Conservation (phyloP, 2,329 filamentous ascomycete species). For the Pseudopyrenochaeta lycopersici region DNA sequence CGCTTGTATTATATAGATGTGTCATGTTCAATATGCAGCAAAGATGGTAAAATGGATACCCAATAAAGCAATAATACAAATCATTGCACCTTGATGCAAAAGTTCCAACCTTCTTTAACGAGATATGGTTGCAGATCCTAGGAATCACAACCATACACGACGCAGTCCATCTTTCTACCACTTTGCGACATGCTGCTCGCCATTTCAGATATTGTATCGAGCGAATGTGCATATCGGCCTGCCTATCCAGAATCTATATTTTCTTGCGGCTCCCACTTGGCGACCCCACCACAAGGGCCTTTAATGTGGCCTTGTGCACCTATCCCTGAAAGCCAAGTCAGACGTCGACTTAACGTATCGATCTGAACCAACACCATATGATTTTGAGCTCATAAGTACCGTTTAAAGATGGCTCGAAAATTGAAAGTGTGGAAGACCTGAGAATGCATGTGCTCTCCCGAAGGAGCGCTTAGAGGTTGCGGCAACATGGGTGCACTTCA, state of each 20-base stretch:
- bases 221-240: conserved; percentile 21
- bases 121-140: conserved; percentile 30
- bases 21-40: too few relatives aligned
- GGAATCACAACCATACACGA: conserved; percentile 9
- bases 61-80: too few relatives aligned
- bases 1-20: too few relatives aligned
- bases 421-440: conserved; percentile 22
- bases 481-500: conserved; percentile 25
- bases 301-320: conserved; percentile 18
- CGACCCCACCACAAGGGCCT: conserved; percentile 21
- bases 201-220: conserved; percentile 24
- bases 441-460: conserved; percentile 12
- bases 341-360: conserved; percentile 13
- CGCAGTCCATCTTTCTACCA: conserved; percentile 25
- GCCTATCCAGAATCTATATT: conserved; percentile 18
- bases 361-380: conserved; percentile 1
- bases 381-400: conserved; percentile 17
- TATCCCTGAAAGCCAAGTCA: conserved; percentile 15
- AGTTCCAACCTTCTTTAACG: conserved; percentile 12
- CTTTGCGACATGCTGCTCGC: conserved; percentile 25
- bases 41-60: too few relatives aligned
- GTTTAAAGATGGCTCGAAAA: conserved; percentile 3
- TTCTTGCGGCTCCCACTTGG: conserved; percentile 29
- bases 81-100: too few relatives aligned
- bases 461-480: conserved; percentile 28